Conservation (phyloP, 2,329 filamentous ascomycete genomes). For the Colletotrichum phormii region DNA sequence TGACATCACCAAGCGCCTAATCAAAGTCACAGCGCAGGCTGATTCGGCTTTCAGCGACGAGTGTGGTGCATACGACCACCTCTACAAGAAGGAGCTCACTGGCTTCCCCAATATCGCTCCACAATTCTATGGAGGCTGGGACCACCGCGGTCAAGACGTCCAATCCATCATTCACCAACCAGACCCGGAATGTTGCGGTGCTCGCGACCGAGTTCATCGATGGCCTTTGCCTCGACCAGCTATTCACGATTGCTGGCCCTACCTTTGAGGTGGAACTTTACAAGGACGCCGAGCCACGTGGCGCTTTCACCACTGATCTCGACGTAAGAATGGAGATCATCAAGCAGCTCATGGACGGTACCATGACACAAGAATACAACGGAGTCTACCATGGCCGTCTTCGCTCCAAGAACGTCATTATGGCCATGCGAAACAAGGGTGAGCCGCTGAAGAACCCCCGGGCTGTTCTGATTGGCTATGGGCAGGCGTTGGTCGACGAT, state of each 20-base stretch:
- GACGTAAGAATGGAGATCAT: neutral
- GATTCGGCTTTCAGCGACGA: constrained; percentile 5
- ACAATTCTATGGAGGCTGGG: constrained; percentile 13
- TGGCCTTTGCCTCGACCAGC: neutral
- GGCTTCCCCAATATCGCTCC: neutral
- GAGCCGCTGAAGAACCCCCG: neutral
- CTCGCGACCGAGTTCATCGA: constrained; percentile 4
- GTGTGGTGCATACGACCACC: neutral
- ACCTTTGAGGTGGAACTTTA: neutral
- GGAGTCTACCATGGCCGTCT: no score
- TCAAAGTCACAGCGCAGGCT: neutral
- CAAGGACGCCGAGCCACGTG: no score
- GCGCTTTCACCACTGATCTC: neutral
- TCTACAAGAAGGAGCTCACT: neutral
- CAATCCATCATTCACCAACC: neutral
- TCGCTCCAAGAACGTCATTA: constrained; percentile 1
- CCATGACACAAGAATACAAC: neutral
- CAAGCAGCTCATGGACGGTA: neutral
- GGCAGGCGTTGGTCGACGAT: neutral
- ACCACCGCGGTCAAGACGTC: neutral
- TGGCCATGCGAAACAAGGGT: neutral
- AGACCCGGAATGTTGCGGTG: neutral
- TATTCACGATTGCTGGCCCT: neutral
- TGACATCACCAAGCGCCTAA: neutral
- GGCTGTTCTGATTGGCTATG: neutral